Base-by-base conservation (phyloP, 129 eudicot species). In the Saussurea involucrata region DNA sequence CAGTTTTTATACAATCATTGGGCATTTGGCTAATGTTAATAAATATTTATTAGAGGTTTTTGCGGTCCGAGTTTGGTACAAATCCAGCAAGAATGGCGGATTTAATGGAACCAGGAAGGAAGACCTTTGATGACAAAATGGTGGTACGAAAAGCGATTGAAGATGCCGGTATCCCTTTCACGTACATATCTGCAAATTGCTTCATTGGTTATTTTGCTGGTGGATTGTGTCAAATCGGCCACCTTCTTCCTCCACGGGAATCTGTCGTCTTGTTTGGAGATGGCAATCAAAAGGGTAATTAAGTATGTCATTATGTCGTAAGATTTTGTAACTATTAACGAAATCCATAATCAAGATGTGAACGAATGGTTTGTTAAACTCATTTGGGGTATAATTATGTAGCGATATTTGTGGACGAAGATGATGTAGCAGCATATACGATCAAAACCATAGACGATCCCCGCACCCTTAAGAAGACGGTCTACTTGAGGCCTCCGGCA, bases 51-150 rank as follows among this genome's bases (percentile, higher is more conserved):
- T 29, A 86, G 90, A 73, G 85, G 25, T 86, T 86, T 75, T 73
- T 86, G 76, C 90, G 85, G 0, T 86, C 90, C 18, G 90, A 86
- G 53, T 86, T 86, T 76, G 90, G 87, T 10, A 80, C 81, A 42
- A 81, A 86, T 40, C 90, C 90, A 12, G 83, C 85, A 21, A 63
- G 72, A 77, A 86, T 86, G 90, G 78, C 28, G 64, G 33, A 80
- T 29, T 87, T 87, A 8, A 42, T 86, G 7, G 87, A 76, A 76
- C 90, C 83, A 5, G 90, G 90, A 63, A 33, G 83, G 71, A 80
- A 75, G 24, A 86, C 82, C 10, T 86, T 86, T 21, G 90, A 86
- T 4, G 90, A 86, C 65, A 86, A 86, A 65, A 86, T 80, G 87
- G 73, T 29, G 64, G 83, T 86, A 40, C 61, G 90, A 13, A 80